Evolutionary conservation across 345 rosid genomes (phyloP).

Genomic region (Gossypioides kirkii): DNA sequence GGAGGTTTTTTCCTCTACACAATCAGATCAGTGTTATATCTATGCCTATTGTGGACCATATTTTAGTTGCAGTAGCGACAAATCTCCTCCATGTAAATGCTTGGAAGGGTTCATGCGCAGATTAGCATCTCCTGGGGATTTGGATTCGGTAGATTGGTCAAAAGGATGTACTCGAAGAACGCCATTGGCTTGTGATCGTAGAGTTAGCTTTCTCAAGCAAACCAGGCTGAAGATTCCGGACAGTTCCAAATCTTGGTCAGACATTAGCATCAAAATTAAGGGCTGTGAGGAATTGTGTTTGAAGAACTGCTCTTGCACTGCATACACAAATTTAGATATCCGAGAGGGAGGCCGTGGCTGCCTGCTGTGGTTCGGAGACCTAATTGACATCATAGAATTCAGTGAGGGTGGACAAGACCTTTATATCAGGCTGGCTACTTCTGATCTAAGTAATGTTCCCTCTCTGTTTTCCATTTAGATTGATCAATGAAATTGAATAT

Average conservation of each 20-base stretch:
- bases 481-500: neutral
- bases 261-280: conserved; percentile 9
- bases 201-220: conserved; percentile 30
- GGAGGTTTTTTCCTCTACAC: neutral
- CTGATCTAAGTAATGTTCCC: neutral
- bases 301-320: no score
- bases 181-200: conserved; percentile 11
- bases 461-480: neutral
- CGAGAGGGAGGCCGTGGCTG: neutral
- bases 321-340: no score
- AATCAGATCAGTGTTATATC: conserved; percentile 30
- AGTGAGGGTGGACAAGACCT: neutral
- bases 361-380: neutral
- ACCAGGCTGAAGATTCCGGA: conserved; percentile 22
- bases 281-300: no score
- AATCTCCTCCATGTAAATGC: conserved; percentile 24
- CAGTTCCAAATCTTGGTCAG: neutral
- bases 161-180: conserved; percentile 12
- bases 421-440: neutral
- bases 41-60: conserved; percentile 13
- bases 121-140: conserved; percentile 13
- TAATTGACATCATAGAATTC: neutral
- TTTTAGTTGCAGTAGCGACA: neutral
- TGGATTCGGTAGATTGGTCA: conserved; percentile 34
- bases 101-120: conserved; percentile 34